These are phyloP conservation scores for Pseudogymnoascus sp. DNA, from an alignment of 2,329 filamentous ascomycete genomes.

Conservation along the genomic window DNA sequence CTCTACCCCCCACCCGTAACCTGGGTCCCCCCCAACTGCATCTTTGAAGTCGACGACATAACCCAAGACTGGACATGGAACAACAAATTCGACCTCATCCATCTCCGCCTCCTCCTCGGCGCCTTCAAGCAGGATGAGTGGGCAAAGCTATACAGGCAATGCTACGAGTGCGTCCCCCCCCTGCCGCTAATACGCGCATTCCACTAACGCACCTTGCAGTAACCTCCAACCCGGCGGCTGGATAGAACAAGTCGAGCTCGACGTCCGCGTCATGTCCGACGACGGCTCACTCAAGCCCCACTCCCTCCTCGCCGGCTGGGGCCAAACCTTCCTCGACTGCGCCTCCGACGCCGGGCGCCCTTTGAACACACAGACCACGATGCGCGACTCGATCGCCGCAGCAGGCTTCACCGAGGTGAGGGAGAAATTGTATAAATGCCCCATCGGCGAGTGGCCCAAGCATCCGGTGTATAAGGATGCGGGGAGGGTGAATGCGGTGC, in stretches of 20 bases:
- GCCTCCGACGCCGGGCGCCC: slow-evolving; percentile 19
- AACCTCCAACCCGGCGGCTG: slow-evolving; percentile 11
- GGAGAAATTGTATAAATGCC: not conserved
- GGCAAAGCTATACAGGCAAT: slow-evolving; percentile 12
- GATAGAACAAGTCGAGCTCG: slow-evolving; percentile 9
- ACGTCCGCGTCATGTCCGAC: slow-evolving; percentile 8
- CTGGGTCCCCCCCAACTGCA: slow-evolving; percentile 22
- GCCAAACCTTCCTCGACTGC: slow-evolving; percentile 18
- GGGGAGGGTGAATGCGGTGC: slow-evolving; percentile 17
- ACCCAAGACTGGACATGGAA: slow-evolving; percentile 36
- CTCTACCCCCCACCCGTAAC: slow-evolving; percentile 16
- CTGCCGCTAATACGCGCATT: not conserved
- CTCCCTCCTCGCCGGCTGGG: slow-evolving; percentile 16
- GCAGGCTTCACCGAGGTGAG: slow-evolving; percentile 9
- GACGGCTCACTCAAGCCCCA: slow-evolving; percentile 12
- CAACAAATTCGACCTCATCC: slow-evolving; percentile 39
- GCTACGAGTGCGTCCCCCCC: not conserved
- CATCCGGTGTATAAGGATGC: slow-evolving; percentile 13
- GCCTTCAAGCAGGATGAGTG: slow-evolving; percentile 17
- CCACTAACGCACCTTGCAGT: not conserved
- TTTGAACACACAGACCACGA: slow-evolving; percentile 19
- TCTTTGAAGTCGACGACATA: slow-evolving; percentile 21
- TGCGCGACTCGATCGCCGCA: slow-evolving; percentile 21
- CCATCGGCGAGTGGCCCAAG: slow-evolving; percentile 7
- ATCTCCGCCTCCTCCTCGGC: slow-evolving; percentile 10